Conservation (phyloP, 2,329 filamentous ascomycete species). For the Monosporascus sp. region DNA sequence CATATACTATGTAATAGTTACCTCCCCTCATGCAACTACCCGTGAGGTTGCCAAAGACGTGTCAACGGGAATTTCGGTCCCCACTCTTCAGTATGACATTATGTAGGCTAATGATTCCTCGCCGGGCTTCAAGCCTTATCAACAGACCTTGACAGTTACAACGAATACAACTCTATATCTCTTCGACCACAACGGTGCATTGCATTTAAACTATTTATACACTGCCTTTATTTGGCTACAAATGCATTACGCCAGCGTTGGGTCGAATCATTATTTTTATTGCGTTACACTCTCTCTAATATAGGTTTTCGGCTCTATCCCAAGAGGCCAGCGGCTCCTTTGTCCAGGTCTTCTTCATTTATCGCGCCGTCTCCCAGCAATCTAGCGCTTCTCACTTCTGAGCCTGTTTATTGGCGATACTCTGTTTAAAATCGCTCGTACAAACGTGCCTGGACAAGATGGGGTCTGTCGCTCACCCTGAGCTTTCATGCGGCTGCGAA, state of each 20-base stretch:
- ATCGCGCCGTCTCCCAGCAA: not conserved
- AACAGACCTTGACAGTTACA: not conserved
- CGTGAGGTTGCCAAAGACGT: no score
- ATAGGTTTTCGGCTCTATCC: not conserved
- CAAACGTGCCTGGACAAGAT: not conserved
- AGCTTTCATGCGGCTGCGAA: not conserved
- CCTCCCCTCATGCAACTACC: no score
- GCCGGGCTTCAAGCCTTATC: not conserved
- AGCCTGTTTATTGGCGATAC: not conserved
- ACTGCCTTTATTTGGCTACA: not conserved
- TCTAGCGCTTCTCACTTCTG: not conserved
- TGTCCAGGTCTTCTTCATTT: not conserved
- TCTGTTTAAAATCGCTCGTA: not conserved
- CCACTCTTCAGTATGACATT: no score
- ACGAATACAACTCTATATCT: not conserved
- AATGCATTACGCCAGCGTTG: not conserved
- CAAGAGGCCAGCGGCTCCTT: not conserved
- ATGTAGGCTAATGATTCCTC: not conserved
- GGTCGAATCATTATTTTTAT: not conserved
- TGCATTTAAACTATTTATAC: not conserved
- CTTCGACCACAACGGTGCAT: not conserved
- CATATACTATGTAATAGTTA: no score
- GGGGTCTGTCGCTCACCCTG: not conserved
- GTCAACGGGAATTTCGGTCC: not conserved
- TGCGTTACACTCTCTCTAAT: not conserved